Conservation (phyloP, 179 eudicot genomes). For the Vitellaria paradoxa region DNA sequence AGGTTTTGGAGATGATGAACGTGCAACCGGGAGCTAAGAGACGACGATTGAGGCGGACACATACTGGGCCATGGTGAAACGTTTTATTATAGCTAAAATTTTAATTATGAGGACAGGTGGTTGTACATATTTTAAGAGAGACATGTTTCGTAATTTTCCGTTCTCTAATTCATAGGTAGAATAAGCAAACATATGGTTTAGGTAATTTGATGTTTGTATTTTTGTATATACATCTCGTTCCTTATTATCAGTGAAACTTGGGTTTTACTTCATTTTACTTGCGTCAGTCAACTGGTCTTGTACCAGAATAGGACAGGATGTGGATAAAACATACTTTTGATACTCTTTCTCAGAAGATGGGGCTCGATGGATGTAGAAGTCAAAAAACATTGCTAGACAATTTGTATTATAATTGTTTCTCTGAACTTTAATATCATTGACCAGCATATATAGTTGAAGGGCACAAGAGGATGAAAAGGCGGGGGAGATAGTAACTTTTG, state of each 20-base stretch:
- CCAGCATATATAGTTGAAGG: too few species aligned
- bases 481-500: too few species aligned
- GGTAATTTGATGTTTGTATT: background rate
- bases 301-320: too few species aligned
- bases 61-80: slow-evolving; percentile 54
- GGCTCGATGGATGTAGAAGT: too few species aligned
- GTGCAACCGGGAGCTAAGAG: slow-evolving; percentile 33
- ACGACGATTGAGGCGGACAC: slow-evolving; percentile 45
- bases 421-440: too few species aligned
- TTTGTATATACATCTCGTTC: background rate
- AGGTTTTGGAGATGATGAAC: slow-evolving; percentile 37
- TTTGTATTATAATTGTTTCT: too few species aligned
- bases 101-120: background rate
- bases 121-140: slow-evolving; percentile 16
- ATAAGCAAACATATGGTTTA: background rate
- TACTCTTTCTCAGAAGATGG: too few species aligned
- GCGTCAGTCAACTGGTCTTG: background rate
- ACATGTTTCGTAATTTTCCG: background rate
- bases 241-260: background rate
- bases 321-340: too few species aligned
- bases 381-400: too few species aligned
- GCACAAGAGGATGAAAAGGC: too few species aligned
- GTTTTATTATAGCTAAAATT: slow-evolving; percentile 3
- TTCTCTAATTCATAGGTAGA: slow-evolving; percentile 11
- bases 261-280: background rate